Conservation (phyloP, 805 yeast species). For the Lipomyces kockii region DNA sequence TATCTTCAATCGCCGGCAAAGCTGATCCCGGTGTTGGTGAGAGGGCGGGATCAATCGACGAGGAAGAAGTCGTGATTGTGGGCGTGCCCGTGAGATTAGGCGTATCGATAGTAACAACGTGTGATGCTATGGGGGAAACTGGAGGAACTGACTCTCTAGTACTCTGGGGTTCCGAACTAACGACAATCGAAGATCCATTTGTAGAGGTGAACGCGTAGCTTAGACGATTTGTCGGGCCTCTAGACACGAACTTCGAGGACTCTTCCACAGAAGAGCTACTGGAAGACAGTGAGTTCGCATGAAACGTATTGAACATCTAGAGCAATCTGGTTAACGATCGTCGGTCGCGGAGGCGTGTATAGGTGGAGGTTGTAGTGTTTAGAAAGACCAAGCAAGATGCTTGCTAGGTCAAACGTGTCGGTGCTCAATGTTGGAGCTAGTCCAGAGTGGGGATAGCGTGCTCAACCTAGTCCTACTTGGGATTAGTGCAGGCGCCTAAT, state of each 20-base stretch:
- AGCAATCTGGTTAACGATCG: background rate
- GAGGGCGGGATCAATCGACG: background rate
- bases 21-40: too few relatives aligned
- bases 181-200: constrained; percentile 6
- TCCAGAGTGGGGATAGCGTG: constrained; percentile 3
- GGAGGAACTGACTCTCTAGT: background rate
- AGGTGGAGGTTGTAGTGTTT: background rate
- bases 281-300: constrained; percentile 4
- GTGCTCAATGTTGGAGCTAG: background rate
- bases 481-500: background rate
- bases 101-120: background rate
- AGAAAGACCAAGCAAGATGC: background rate
- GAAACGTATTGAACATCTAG: constrained; percentile 1
- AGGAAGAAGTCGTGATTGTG: background rate
- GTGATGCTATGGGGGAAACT: background rate
- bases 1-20: too few relatives aligned
- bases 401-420: background rate
- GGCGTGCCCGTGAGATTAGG: background rate
- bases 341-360: constrained; percentile 3
- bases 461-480: background rate
- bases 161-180: background rate
- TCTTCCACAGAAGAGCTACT: constrained; percentile 5
- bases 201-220: background rate
- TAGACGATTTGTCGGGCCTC: background rate
- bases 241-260: background rate